A percentile compares a stretch with the other conserved stretches of the same genome.
Conservation (phyloP, 2,329 filamentous ascomycete genomes). For the Microsporum audouinii region DNA sequence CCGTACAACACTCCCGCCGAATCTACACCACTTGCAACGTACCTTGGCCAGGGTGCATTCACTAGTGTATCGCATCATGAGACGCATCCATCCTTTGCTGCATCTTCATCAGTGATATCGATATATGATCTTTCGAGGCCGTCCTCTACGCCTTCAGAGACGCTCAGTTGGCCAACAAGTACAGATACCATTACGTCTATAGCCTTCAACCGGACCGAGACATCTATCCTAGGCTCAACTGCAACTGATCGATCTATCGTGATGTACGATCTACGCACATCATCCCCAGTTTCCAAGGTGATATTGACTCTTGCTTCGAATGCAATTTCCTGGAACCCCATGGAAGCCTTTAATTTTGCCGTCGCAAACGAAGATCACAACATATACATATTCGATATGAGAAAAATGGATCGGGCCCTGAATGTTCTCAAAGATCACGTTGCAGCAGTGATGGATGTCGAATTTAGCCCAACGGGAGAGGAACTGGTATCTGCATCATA, state of each 20-base stretch:
- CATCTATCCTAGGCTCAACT: constrained; percentile 74
- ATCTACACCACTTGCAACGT: constrained; percentile 66
- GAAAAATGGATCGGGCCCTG: constrained; percentile 73
- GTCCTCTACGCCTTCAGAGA: constrained; percentile 65
- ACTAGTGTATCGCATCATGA: constrained; percentile 76
- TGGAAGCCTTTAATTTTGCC: constrained; percentile 93
- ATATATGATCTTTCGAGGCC: constrained; percentile 80
- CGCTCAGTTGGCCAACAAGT: constrained; percentile 73
- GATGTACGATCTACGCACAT: constrained; percentile 83
- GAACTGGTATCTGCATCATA: constrained; percentile 85
- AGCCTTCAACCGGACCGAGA: constrained; percentile 88
- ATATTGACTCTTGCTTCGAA: constrained; percentile 75
- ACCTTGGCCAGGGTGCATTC: constrained; percentile 72
- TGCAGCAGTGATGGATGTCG: constrained; percentile 87
- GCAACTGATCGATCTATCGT: constrained; percentile 78
- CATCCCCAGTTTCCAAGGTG: constrained; percentile 68
- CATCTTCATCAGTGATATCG: constrained; percentile 62
- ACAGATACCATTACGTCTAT: constrained; percentile 83
- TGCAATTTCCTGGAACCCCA: constrained; percentile 82
- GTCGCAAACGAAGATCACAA: constrained; percentile 93
- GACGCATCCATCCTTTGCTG: constrained; percentile 63
- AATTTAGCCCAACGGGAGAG: constrained; percentile 88
- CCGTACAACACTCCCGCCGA: constrained; percentile 64
- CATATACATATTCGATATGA: constrained; percentile 84
- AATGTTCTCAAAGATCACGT: constrained; percentile 89